These are phyloP conservation scores for Dunaliella primolecta DNA, from an alignment of 139 green algal species.

Conservation along the genomic window DNA sequence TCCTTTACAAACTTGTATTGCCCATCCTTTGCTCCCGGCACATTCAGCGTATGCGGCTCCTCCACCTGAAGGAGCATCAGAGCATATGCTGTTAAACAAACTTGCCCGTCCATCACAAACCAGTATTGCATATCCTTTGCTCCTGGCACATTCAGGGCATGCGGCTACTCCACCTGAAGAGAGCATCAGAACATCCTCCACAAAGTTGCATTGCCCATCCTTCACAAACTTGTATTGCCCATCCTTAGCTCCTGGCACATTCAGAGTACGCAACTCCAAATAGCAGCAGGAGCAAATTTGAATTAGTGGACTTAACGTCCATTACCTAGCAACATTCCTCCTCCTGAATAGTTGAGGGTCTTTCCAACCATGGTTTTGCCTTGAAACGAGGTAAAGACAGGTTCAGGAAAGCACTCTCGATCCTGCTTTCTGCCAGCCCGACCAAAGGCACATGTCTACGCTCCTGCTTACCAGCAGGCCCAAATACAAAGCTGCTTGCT, in stretches of 20 bases:
- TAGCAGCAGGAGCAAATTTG: too few relatives aligned
- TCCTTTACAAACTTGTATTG: conserved; percentile 54
- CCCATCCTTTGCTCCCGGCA: conserved; percentile 43
- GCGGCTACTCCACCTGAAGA: conserved; percentile 19
- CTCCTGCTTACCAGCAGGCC: too few relatives aligned
- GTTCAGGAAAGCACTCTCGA: too few relatives aligned
- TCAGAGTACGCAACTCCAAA: conserved; percentile 25
- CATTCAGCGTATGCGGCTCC: conserved; percentile 23
- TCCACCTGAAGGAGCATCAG: conserved; percentile 6
- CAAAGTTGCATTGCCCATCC: neutral
- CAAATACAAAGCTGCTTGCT: too few relatives aligned
- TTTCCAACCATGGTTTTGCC: too few relatives aligned
- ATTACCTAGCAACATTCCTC: too few relatives aligned
- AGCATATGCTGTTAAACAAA: neutral
- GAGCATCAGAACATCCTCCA: neutral
- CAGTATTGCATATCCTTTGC: conserved; percentile 43
- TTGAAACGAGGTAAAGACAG: too few relatives aligned
- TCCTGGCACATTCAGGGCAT: conserved; percentile 34
- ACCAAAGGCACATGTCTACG: too few relatives aligned
- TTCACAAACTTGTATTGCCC: conserved; percentile 40
- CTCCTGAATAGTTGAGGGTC: too few relatives aligned
- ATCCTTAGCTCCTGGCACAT: conserved; percentile 41
- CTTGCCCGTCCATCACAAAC: conserved; percentile 58
- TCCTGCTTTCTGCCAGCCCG: too few relatives aligned
- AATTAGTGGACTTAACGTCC: too few relatives aligned